These are phyloP conservation scores for Globisporangium takayamanum DNA, from an alignment of 352 stramenopile species.

Conservation along the genomic window DNA sequence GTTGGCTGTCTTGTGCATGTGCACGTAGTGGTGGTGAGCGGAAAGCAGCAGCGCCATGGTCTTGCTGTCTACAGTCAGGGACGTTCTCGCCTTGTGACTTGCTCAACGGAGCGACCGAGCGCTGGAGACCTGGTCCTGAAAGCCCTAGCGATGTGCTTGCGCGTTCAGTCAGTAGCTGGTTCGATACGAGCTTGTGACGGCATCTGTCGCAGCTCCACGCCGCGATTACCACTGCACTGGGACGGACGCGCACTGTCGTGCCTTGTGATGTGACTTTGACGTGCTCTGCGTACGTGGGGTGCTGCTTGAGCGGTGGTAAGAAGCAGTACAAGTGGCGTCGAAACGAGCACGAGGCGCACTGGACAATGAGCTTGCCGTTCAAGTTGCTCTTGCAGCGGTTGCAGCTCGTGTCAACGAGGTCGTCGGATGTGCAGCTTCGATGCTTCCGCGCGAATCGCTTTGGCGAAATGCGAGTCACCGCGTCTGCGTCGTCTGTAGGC, in stretches of 20 bases:
- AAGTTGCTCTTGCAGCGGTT: constrained; percentile 55
- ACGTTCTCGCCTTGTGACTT: not conserved
- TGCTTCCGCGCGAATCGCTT: not conserved
- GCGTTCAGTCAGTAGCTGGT: not conserved
- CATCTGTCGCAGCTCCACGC: constrained; percentile 26
- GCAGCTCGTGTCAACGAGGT: constrained; percentile 14
- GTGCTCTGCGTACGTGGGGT: constrained; percentile 31
- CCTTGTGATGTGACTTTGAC: constrained; percentile 5
- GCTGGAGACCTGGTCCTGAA: too few relatives aligned
- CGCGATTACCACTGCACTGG: constrained; percentile 9
- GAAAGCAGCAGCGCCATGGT: not conserved
- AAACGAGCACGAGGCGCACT: constrained; percentile 42
- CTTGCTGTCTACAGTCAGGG: not conserved
- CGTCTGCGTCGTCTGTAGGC: too few relatives aligned
- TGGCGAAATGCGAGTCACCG: too few relatives aligned
- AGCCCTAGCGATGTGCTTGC: not conserved
- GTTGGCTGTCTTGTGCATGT: too few relatives aligned
- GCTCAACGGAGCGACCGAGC: too few relatives aligned
- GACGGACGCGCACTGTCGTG: constrained; percentile 5
- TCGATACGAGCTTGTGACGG: constrained; percentile 1
- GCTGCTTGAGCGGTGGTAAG: constrained; percentile 47
- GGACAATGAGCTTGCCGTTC: constrained; percentile 57
- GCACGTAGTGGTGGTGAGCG: too few relatives aligned
- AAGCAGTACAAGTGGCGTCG: constrained; percentile 69
- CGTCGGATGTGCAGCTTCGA: not conserved